A percentile compares a stretch with the other conserved stretches of the same genome.
phyloP scores from a whole-genome alignment of 139 green algal genomes.

The Coelastrella sp. region DNA sequence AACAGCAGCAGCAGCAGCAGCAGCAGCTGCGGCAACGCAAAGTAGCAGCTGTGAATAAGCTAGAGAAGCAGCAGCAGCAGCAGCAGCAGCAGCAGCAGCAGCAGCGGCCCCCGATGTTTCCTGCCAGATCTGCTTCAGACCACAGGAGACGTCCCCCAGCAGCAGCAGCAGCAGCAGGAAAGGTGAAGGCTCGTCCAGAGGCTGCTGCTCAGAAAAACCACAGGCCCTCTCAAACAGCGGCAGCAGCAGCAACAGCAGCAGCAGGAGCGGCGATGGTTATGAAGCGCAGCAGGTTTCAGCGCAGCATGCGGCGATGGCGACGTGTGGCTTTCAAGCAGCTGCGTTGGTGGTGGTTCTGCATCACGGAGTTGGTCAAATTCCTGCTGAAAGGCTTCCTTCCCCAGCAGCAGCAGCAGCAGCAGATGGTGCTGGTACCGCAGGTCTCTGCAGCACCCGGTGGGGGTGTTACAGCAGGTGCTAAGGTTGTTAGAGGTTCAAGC shows the following conservation, averaged over 20 bases:
- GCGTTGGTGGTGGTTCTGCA: slow-evolving; percentile 29
- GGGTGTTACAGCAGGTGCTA: not conserved
- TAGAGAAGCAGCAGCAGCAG: not conserved
- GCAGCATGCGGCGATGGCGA: not conserved
- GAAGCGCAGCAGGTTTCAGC: slow-evolving; percentile 2
- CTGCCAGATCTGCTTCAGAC: not conserved
- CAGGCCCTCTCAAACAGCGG: not conserved
- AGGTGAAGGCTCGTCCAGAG: not conserved
- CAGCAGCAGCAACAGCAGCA: not conserved
- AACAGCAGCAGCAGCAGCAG: slow-evolving; percentile 2
- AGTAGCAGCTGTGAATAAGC: not conserved
- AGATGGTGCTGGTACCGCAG: not conserved
- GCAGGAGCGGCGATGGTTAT: not conserved
- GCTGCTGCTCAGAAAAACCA: not conserved
- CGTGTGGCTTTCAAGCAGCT: slow-evolving; percentile 16
- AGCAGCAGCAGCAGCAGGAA: not conserved
- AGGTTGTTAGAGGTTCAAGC: not conserved
- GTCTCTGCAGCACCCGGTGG: not conserved
- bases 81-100: slow-evolving; percentile 15
- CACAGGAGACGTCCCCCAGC: not conserved
- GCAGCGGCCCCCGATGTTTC: not conserved
- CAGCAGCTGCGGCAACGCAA: slow-evolving; percentile 20
- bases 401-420: slow-evolving; percentile 10
- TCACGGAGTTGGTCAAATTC: slow-evolving; percentile 26
- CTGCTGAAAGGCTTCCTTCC: not conserved